These are phyloP conservation scores for Eudorina sp. DNA, from an alignment of 139 green algal species.

Conservation along the genomic window DNA sequence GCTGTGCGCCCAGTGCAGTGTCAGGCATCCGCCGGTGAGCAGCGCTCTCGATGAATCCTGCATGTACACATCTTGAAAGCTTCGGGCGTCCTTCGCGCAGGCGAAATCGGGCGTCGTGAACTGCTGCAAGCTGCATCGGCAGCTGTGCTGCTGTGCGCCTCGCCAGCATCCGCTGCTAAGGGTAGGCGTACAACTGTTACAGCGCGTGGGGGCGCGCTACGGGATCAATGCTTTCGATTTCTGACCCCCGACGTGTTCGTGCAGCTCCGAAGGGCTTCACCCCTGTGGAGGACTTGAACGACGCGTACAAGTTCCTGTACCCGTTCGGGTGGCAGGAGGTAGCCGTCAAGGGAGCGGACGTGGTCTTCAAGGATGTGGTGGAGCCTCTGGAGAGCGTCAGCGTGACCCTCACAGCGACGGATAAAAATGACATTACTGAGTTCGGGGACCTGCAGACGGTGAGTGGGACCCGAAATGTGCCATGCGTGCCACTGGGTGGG, in stretches of 20 bases:
- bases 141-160: background rate
- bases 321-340: conserved; percentile 98
- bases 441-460: conserved; percentile 74
- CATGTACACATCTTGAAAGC: background rate
- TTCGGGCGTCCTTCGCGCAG: background rate
- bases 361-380: conserved; percentile 98
- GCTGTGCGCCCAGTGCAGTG: conserved; percentile 1
- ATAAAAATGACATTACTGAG: conserved; percentile 90
- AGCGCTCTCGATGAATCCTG: background rate
- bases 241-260: no score
- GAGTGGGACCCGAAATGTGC: no score
- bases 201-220: background rate
- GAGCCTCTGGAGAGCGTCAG: conserved; percentile 97
- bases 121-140: conserved; percentile 34
- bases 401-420: conserved; percentile 90
- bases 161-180: conserved; percentile 42
- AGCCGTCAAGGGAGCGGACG: conserved; percentile 87
- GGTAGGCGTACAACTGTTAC: conserved; percentile 61
- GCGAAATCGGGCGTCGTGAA: conserved; percentile 34
- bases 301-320: conserved; percentile 96
- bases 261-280: conserved; percentile 80
- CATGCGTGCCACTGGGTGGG: no score
- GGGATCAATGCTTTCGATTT: background rate
- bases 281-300: conserved; percentile 84
- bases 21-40: conserved; percentile 32